Base-by-base conservation (phyloP, 2,329 filamentous ascomycete species). In the Aspergillus sp. region DNA sequence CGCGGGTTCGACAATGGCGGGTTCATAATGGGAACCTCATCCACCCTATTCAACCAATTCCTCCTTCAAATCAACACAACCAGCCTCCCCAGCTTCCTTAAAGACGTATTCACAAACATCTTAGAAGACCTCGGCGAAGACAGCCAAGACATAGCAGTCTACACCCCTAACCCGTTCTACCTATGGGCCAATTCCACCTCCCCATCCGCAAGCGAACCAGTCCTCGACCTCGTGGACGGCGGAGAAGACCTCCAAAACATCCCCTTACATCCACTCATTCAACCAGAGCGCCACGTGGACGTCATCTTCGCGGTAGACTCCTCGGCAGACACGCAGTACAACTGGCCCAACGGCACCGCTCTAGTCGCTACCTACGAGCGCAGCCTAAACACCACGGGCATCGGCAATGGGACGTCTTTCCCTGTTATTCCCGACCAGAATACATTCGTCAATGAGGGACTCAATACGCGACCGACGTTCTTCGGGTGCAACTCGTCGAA, bases 21-120 rank as follows among this genome's bases (percentile, higher is more conserved):
- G 4, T 96, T 85, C 69, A 81, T 96, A 25, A 91, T 95, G 87
- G 92, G 92, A 36, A 96, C 92, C 0, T 91, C 89, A 30, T 91
- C 88, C 1, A 89, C 89, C 1, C 82, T 96, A 2, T 96, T 96
- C 82, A 96, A 96, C 78, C 81, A 87, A 67, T 84, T 90, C 66
- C 77, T 95, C n/a, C 79, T 92, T 3, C 76, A 85, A 13, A 80
- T 93, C 58, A 83, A 90, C 64, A 72, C 81, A 1, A 70, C 78
- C 0, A 74, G 82, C 36, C 66, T 85, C 7, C 81, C 80, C 2
- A 71, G 72, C 9, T 75, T 82, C 25, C 74, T 92, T 39, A 79
- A 81, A 50, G 69, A 78, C 5, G 81, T 83, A n/a, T 66, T 90
- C 9, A 71, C 76, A 1, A 65, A 73, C 23, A 72, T 92, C 2